phyloP scores from a whole-genome alignment of 2,329 filamentous ascomycete genomes.

The Pseudocercospora ulei region DNA sequence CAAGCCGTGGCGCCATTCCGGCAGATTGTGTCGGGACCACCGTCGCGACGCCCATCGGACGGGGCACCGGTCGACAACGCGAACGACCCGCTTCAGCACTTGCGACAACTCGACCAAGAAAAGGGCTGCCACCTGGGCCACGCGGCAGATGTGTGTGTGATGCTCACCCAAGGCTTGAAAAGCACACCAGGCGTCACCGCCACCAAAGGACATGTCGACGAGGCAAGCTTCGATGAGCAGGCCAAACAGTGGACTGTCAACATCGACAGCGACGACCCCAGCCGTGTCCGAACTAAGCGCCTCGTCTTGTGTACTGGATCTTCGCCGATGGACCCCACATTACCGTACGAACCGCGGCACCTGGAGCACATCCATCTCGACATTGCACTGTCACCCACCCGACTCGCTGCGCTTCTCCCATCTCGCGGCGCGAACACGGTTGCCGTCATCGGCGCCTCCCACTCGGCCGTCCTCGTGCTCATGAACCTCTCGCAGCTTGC shows the following conservation, averaged over 20 bases:
- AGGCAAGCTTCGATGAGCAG: constrained; percentile 36
- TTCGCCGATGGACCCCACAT: constrained; percentile 39
- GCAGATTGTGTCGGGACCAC: constrained; percentile 42
- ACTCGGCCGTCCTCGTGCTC: constrained; percentile 54
- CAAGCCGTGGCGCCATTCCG: constrained; percentile 47
- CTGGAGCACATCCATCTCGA: constrained; percentile 47
- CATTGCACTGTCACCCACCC: constrained; percentile 46
- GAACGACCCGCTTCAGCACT: constrained; percentile 48
- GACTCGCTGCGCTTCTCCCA: constrained; percentile 39
- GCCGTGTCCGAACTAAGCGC: constrained; percentile 34
- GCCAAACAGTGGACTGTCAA: constrained; percentile 36
- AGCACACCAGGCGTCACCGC: constrained; percentile 36
- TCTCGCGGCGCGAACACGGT: constrained; percentile 39
- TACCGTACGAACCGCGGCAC: constrained; percentile 38
- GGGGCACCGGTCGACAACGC: constrained; percentile 21
- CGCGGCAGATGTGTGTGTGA: constrained; percentile 49
- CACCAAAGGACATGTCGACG: constrained; percentile 35
- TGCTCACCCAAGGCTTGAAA: constrained; percentile 42
- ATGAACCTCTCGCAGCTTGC: constrained; percentile 51
- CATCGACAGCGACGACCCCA: constrained; percentile 29
- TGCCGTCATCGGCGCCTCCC: constrained; percentile 53
- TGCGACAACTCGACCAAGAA: constrained; percentile 48
- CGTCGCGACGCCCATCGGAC: constrained; percentile 30
- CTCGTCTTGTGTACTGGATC: constrained; percentile 54
- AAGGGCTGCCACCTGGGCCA: constrained; percentile 50